Base-by-base conservation (phyloP, 805 yeast genomes). In the Isabelozyma pseudorhagii region DNA sequence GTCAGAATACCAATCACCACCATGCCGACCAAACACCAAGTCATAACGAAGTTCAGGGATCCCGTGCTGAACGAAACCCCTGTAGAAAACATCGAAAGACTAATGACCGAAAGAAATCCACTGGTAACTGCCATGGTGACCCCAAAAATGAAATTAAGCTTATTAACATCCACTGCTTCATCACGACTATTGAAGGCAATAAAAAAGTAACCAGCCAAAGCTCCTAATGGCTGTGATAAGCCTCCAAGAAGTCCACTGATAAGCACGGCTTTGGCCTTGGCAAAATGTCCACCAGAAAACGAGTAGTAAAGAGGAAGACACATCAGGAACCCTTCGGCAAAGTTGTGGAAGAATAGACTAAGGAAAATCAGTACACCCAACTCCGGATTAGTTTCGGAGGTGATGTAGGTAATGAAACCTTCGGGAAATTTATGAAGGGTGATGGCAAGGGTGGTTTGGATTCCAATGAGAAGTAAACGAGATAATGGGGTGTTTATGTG, bases 271-370 rank as follows among this genome's bases (percentile, higher is more conserved):
- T 80, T 77, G 27, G 69, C 47, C 55, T 74, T 74, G 14, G 77
- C 70, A 53, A 56, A 59, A 27, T 68, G 58, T 42, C 89, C 73
- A 1, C 82, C 59, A 1, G 62, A 50, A 53, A 93, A 74, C 8
- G 96, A 89, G 46, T 92, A 80, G 62, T 86, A 94, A 31, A 93
- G 72, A 0, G 98, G 98, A 43, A 92, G 74, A 11, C 96, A 89
- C 88, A 93, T 92, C 13, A 94, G 83, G 63, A 94, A 91, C 0
- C 98, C 99, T 65, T 93, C 99, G 18, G 92, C 85, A 56, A 90
- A 85, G 66, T 94, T 94, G 69, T 93, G 99, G 28, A 94, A 81
- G 10, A 91, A 82, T 61, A 93, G 75, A 44, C 97, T 90, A 17
- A 92, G 64, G 60, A 94, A 92, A 10, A 93, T 89, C 13, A 89